Base-by-base conservation (phyloP, 1,284 basidiomycete genomes). In the Athelia psychrophila region DNA sequence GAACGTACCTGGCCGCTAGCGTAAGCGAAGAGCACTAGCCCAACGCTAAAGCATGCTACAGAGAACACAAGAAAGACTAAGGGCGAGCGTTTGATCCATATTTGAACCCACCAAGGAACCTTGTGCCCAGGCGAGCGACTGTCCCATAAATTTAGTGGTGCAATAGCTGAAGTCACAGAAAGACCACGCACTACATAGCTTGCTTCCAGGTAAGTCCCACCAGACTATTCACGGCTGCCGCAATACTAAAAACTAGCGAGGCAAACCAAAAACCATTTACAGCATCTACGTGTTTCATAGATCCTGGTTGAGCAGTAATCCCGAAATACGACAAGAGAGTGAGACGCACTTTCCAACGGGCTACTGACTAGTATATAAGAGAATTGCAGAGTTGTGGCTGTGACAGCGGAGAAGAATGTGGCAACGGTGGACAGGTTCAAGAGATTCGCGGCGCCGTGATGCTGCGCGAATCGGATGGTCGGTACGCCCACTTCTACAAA, bases 31-130 rank as follows among this genome's bases (percentile, higher is more conserved):
- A 83, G 74, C 49, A 83, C 82, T 20, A 88, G 73, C 8, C 86
- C 86, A 30, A 84, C 76, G 1, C 83, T 86, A 62, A 88, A 88
- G 60, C 82, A 85, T 10, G 83, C 82, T 25, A 88, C 84, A 35
- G 85, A 86, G 58, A 86, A 72, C 38, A 88, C 84, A 47, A 89
- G 75, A 66, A 88, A 87, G 49, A 86, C 83, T 35, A 88, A 73
- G 9, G 86, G 86, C 1, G 84, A 86, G n/a, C 85, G 73, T 62
- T 87, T 87, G 67, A 89, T 88, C 86, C 86, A 90, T 54, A 88
- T 88, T 50, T 85, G 67, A 23, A 88, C 85, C 85, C 86, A 88
- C 84, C 86, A 88, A 0, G 86, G 86, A n/a, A 88, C 84, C 51
- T 83, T 79, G 64, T 78, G 73, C 12, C 75, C 74, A 19, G 77